phyloP scores from a whole-genome alignment of 192 early-diverging fungal genomes.

The Chytriomyces confervae region DNA sequence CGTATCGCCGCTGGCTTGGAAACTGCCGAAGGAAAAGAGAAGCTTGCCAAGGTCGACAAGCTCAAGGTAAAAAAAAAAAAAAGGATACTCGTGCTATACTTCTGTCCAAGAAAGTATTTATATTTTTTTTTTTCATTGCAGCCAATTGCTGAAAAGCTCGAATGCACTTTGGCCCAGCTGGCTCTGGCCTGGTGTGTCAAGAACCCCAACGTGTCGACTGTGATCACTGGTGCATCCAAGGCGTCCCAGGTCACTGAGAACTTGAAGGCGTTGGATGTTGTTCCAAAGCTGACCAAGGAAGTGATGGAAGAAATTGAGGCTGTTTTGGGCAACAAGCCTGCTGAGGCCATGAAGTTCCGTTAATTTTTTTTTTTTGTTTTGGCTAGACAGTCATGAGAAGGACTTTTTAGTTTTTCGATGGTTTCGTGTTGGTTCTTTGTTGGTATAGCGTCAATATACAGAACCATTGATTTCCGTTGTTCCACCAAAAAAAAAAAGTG shows the following conservation, averaged over 20 bases:
- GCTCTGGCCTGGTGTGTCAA: conserved; percentile 77
- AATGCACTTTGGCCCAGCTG: conserved; percentile 68
- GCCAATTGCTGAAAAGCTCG: conserved; percentile 67
- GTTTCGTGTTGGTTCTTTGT: background rate
- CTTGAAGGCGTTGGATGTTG: conserved; percentile 63
- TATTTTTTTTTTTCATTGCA: conserved; percentile 12
- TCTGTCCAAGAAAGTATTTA: conserved; percentile 4
- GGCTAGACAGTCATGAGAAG: background rate
- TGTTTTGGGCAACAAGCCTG: conserved; percentile 74
- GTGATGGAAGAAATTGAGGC: conserved; percentile 72
- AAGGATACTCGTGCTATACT: conserved; percentile 1
- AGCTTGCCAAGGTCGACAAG: conserved; percentile 68
- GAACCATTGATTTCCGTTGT: background rate
- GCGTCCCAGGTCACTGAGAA: conserved; percentile 78
- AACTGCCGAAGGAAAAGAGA: conserved; percentile 69
- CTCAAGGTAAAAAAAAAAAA: conserved; percentile 47
- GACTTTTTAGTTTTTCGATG: too few species aligned
- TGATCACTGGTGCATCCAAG: conserved; percentile 63
- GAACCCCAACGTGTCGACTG: conserved; percentile 64
- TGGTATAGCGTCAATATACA: background rate
- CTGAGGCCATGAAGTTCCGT: conserved; percentile 22
- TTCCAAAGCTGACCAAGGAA: conserved; percentile 69
- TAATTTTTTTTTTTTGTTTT: background rate
- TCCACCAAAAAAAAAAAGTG: too few species aligned
- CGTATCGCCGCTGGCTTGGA: conserved; percentile 58